phyloP scores from a whole-genome alignment of 169 alveolate species.

The Cryptosporidium muris region DNA sequence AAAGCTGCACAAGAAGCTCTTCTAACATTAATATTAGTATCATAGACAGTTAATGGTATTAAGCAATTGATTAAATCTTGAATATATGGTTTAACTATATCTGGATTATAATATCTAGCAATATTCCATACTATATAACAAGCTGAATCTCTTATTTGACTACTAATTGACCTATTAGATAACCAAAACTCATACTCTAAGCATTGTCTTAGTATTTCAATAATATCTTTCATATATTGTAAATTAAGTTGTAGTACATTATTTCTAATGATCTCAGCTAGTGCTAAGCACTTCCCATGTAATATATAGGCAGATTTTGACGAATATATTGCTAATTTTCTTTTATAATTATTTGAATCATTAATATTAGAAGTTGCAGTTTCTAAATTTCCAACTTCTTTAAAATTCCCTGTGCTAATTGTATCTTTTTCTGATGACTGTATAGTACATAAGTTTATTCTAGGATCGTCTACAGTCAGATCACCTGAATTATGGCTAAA shows the following conservation, averaged over 20 bases:
- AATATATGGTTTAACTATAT: background rate
- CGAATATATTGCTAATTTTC: background rate
- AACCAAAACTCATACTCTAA: conserved; percentile 47
- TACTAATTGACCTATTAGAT: conserved; percentile 54
- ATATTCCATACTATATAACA: conserved; percentile 75
- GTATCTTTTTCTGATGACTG: too few species aligned
- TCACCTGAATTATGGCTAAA: too few species aligned
- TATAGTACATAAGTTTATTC: too few species aligned
- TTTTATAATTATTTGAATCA: background rate
- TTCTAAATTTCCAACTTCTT: background rate
- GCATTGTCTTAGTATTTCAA: conserved; percentile 45
- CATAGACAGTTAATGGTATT: conserved; percentile 71
- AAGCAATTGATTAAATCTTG: conserved; percentile 25
- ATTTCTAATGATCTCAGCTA: conserved; percentile 73
- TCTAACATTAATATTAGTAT: conserved; percentile 70
- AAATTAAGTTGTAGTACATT: conserved; percentile 27
- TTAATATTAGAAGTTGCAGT: background rate
- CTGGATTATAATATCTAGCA: conserved; percentile 65
- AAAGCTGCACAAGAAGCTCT: conserved; percentile 75
- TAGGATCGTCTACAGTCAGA: too few species aligned
- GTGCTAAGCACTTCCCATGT: conserved; percentile 72
- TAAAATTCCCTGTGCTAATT: too few species aligned
- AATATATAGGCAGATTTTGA: conserved; percentile 14
- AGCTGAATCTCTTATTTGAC: conserved; percentile 74
- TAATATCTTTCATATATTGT: conserved; percentile 21